Conservation (phyloP, 805 yeast genomes). For the Metschnikowia lunata region DNA sequence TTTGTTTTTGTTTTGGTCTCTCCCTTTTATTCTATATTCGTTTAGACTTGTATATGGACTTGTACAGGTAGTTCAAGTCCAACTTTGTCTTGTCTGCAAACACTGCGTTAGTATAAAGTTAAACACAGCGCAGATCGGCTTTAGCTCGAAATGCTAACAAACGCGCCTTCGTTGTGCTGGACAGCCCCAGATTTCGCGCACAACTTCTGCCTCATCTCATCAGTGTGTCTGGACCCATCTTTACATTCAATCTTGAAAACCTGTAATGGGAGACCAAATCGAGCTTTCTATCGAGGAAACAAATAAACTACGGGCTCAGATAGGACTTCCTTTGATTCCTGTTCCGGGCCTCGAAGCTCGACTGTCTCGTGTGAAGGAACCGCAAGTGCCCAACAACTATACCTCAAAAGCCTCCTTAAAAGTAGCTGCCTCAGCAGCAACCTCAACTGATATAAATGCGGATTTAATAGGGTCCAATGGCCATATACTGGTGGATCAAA, state of each 20-base stretch:
- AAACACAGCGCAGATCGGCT: too few species aligned
- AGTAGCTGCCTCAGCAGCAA: not conserved
- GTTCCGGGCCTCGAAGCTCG: not conserved
- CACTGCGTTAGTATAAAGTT: too few species aligned
- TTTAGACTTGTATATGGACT: too few species aligned
- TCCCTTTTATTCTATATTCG: too few species aligned
- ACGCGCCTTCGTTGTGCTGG: not conserved
- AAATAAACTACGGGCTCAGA: constrained; percentile 44
- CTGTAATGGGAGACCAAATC: constrained; percentile 10
- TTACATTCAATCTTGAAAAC: too few species aligned
- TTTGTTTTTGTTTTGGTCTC: not conserved
- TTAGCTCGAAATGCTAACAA: too few species aligned
- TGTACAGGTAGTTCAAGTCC: not conserved
- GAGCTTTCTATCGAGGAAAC: constrained; percentile 50
- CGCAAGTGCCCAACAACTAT: not conserved
- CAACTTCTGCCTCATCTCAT: constrained; percentile 1
- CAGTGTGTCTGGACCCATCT: too few species aligned
- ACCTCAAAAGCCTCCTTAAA: not conserved
- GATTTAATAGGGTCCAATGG: not conserved
- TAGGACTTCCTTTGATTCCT: constrained; percentile 53
- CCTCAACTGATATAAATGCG: not conserved
- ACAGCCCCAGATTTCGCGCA: constrained; percentile 8
- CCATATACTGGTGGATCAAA: not conserved
- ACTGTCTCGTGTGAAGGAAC: too few species aligned
- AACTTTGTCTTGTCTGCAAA: too few species aligned